These are phyloP conservation scores for Periglandula ipomoeae DNA, from an alignment of 2,329 filamentous ascomycete species.

Conservation along the genomic window DNA sequence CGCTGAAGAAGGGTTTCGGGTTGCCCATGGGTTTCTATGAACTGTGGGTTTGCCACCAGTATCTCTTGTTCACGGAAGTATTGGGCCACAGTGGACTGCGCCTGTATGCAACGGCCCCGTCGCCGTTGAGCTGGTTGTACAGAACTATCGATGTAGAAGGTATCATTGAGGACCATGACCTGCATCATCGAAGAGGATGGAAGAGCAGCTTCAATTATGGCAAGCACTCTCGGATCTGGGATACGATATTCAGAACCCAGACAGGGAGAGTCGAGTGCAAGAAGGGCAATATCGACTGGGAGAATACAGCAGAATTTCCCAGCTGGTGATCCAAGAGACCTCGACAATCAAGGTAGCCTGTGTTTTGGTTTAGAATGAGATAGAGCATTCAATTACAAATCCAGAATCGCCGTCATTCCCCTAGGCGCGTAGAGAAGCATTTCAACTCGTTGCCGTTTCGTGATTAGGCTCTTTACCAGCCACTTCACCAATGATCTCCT, in stretches of 20 bases:
- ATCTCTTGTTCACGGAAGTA: constrained; percentile 30
- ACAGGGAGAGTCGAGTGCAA: constrained; percentile 25
- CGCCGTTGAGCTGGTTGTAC: constrained; percentile 25
- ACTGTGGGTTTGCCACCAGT: constrained; percentile 37
- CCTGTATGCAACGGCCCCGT: constrained; percentile 25
- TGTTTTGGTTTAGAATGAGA: no score
- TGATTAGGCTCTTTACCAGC: no score
- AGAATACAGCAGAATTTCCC: not conserved
- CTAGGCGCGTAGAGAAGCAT: no score
- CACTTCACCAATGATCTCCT: no score
- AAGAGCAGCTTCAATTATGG: constrained; percentile 27
- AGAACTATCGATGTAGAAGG: constrained; percentile 24
- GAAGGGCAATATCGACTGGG: constrained; percentile 16
- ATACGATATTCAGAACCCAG: constrained; percentile 24
- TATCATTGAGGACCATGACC: constrained; percentile 32
- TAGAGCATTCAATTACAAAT: no score
- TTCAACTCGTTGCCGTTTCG: no score
- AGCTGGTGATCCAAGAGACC: no score
- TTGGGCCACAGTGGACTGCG: constrained; percentile 30
- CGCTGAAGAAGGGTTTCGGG: constrained; percentile 23
- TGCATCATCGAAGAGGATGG: constrained; percentile 31
- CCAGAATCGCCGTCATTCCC: no score
- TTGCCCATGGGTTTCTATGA: constrained; percentile 37
- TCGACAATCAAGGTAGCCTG: no score
- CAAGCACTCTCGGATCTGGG: constrained; percentile 29